Evolutionary conservation across 2,329 filamentous ascomycete species (phyloP), one percentile per base, ranked within the genome.

Genomic region (Penicillium sp.): DNA sequence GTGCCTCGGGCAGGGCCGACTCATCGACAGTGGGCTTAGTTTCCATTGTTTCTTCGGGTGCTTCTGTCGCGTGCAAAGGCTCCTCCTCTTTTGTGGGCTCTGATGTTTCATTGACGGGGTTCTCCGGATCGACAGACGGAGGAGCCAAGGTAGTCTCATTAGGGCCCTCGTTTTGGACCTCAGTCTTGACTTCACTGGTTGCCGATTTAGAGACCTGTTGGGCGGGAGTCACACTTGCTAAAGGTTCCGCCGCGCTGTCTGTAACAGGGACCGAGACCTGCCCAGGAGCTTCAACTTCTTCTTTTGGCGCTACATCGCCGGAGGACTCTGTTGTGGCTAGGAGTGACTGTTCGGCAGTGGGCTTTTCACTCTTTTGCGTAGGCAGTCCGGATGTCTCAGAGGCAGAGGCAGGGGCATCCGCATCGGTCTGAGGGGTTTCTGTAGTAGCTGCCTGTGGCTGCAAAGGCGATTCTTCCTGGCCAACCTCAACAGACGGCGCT

Each of bases 241-340:
- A 23, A 24, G 49, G 41, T 6, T 41, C 16, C 9, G 43, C 18
- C 6, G 31, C 45, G 10, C 29, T 24, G 5, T 45, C 50, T 24
- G 10, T 21, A 10, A 16, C 23, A 42, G 46, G 18, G 33, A 44
- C 36, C 9, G 47, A 23, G 8, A 31, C 23, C 16, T 44, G 28
- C 36, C 59, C 43, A 18, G 51, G 24, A 26, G 29, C 45, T 42
- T 53, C 39, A 5, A 49, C n/a, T 21, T 56, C 52, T 33, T 45
- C 46, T 18, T 47, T 52, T 6, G 43, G 47, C 24, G 10, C 34
- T 26, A 42, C n/a, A 16, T 54, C 47, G 10, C 51, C 29, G 31
- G 45, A 3, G n/a, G 26, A 6, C 24, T 31, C 42, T 3, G 15
- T 28, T 18, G 9, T 18, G 21, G 42, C 3, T 49, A 42, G 34